Evolutionary conservation across 495 filamentous ascomycete species (phyloP), one percentile per base, ranked within the genome.

Genomic region (Lichenothelia convexa): DNA sequence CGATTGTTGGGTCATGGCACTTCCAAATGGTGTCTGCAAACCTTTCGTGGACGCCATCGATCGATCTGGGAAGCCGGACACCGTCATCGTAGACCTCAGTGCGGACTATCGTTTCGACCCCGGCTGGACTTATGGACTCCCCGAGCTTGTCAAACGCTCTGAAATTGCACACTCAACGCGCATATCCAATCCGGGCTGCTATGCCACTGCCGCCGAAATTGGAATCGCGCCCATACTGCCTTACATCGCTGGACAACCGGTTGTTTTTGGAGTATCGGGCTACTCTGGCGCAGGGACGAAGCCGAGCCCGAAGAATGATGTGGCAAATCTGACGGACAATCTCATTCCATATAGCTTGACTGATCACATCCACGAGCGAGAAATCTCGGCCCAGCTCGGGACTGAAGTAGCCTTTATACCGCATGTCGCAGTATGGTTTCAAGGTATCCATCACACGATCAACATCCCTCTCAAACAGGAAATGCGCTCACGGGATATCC

Each of bases 251-350:
- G 81, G 78, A 16, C 70, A 78, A 56, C 87, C 89, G 15, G 85
- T 78, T 32, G 62, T 86, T 41, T 94, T 95, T 49, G 89, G 89
- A 58, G 78, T 94, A 6, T 91, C 82, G 9, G 89, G 89, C 17
- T 97, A 97, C 61, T 93, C 83, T 0, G 89, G 89, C 21, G 89
- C 89, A 21, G 89, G 89, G 49, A 94, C 89, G 39, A 97, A 94
- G 63, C 86, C 86, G 0, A 80, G 72, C 37, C 75, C 86, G 13
- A 94, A 94, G 73, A 97, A 97, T 65, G 79, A 97, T 50, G 78
- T 94, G 17, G 58, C 78, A n/a, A 67, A 76, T 51, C 70, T 97
- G 16, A 80, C 70, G 35, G 70, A 85, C 64, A 94, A 93, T 62
- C 65, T 93, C 39, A 85, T 94, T 34, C 78, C 87, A 2, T 94